phyloP scores from a whole-genome alignment of 352 stramenopile genomes.

The Phytophthora sp. region DNA sequence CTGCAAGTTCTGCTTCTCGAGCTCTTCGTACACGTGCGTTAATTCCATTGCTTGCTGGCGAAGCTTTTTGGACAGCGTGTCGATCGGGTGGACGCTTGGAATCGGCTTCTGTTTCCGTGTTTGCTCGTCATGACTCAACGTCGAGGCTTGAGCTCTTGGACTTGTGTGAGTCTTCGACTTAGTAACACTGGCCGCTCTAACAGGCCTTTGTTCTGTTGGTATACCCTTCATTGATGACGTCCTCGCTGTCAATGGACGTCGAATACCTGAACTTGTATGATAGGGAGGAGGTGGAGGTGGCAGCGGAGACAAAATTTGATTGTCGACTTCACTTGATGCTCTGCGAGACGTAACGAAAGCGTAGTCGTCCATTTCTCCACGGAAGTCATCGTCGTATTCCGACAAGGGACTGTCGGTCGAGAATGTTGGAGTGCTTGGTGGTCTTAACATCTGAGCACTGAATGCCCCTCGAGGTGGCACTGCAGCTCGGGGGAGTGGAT shows the following conservation, averaged over 20 bases:
- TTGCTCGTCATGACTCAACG: neutral
- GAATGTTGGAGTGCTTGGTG: constrained; percentile 25
- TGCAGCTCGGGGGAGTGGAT: neutral
- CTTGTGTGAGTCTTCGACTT: constrained; percentile 18
- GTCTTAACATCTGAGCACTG: constrained; percentile 44
- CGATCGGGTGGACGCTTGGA: constrained; percentile 56
- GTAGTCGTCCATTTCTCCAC: constrained; percentile 13
- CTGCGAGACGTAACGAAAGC: constrained; percentile 19
- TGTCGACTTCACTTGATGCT: constrained; percentile 11
- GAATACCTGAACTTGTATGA: constrained; percentile 1
- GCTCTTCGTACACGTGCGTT: constrained; percentile 71
- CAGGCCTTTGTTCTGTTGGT: neutral
- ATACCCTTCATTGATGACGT: constrained; percentile 1
- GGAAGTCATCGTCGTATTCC: constrained; percentile 17
- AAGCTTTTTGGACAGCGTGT: constrained; percentile 77
- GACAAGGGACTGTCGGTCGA: constrained; percentile 13
- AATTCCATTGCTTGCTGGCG: constrained; percentile 73
- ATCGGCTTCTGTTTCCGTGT: constrained; percentile 18
- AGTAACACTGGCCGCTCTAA: neutral
- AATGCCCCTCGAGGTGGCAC: constrained; percentile 45
- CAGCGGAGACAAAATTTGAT: constrained; percentile 27
- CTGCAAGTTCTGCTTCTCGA: constrained; percentile 60
- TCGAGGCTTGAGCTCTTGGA: neutral
- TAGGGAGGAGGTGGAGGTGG: constrained; percentile 25
- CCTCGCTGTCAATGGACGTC: constrained; percentile 1